Evolutionary conservation across 306 rosid species (phyloP), one percentile per base, ranked within the genome.

Genomic region (Echinosophora koreensis): DNA sequence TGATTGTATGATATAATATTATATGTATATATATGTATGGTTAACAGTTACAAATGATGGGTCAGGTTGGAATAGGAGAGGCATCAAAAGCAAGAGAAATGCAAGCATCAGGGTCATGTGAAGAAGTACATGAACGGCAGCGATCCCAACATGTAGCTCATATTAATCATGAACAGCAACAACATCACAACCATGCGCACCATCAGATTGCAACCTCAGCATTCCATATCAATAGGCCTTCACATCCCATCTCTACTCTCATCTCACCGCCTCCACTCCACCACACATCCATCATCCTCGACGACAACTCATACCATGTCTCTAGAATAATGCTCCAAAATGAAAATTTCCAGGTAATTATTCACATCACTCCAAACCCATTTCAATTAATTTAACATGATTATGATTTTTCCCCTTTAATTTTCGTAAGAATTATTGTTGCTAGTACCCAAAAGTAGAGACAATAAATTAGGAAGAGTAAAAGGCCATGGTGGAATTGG

Each of bases 291-390:
- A 82, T 91, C 71, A 86, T 91, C 60, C 92, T 91, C 10, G 92
- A 89, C 69, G 94, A 86, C 35, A 86, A 81, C 52, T 73, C 97
- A 11, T 91, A 86, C 69, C 84, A 88, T 58, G 87, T 81, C 66
- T 86, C 91, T 28, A 73, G 89, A 57, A 81, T 91, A 14, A 89
- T 91, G 84, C 90, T 91, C 69, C 97, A 89, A 68, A 86, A 85
- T 56, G 88, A 91, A 35, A 70, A 66, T 52, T 89, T 88, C 80
- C 92, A 89, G 96, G 96, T 90, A 85, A 47, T 18, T 4, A 37
- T 10, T 44, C 14, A 30, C 30, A 54, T 14, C 46, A 55, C 51
- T 22, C 16, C 51, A 39, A 30, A 12, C 55, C 52, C 66, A 12
- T 64, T 38, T 47, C 62, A 22, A 22, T 22, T 22, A 22, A 22